phyloP scores from a whole-genome alignment of 78 protist species.

The Isochrysis galbana region DNA sequence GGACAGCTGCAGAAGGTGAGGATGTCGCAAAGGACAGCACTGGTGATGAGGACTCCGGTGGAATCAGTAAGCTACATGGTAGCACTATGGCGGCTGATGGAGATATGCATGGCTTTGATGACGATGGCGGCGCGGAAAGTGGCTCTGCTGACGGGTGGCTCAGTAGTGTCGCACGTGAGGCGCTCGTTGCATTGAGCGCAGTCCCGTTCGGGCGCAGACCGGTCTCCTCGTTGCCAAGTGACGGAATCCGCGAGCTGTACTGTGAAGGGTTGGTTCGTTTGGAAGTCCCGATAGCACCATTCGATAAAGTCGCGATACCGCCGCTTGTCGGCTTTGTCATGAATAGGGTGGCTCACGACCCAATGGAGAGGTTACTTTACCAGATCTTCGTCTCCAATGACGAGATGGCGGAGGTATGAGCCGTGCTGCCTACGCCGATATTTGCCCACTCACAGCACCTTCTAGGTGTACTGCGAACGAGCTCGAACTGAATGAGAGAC shows the following conservation, averaged over 20 bases:
- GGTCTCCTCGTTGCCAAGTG: not conserved
- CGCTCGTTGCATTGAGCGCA: not conserved
- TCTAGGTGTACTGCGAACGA: no score
- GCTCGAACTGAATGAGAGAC: no score
- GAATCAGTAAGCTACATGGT: no score
- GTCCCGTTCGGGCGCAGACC: not conserved
- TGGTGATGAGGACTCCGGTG: no score
- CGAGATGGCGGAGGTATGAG: conserved; percentile 69
- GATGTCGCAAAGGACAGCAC: no score
- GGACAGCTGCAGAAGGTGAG: no score
- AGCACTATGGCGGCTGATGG: no score
- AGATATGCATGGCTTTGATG: no score
- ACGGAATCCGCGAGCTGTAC: not conserved
- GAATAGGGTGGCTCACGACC: conserved; percentile 85
- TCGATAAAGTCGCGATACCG: conserved; percentile 70
- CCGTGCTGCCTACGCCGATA: no score
- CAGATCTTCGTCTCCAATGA: conserved; percentile 86
- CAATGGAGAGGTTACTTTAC: conserved; percentile 84
- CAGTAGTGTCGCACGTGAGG: not conserved
- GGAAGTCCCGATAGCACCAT: conserved; percentile 44
- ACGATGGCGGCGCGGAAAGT: not conserved
- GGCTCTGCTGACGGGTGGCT: not conserved
- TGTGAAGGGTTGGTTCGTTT: not conserved
- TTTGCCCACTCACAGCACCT: not conserved
- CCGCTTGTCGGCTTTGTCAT: conserved; percentile 90